These are phyloP conservation scores for Pseudopyricularia javanii DNA, from an alignment of 2,329 filamentous ascomycete species.

Conservation along the genomic window DNA sequence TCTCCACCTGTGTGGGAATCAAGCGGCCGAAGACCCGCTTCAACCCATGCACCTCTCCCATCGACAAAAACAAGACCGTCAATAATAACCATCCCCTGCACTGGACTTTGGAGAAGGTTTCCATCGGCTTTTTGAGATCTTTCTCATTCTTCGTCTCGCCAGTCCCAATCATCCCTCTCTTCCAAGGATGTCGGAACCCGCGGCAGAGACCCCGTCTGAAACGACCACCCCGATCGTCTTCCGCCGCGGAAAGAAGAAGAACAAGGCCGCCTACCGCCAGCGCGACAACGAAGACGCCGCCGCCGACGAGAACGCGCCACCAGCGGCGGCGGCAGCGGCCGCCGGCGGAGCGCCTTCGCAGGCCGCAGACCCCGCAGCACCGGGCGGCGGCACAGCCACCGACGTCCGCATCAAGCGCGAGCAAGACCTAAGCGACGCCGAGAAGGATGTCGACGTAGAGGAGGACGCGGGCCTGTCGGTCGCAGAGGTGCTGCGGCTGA, in stretches of 20 bases:
- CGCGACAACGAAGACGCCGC: conserved; percentile 15
- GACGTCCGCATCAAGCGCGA: conserved; percentile 11
- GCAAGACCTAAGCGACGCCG: neutral
- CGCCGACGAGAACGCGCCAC: neutral
- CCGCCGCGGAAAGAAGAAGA: conserved; percentile 46
- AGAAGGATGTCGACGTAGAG: conserved; percentile 7
- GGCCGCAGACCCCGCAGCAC: neutral
- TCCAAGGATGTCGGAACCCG: neutral
- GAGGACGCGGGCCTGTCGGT: conserved; percentile 29
- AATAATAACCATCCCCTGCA: no score
- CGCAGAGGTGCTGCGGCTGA: conserved; percentile 36
- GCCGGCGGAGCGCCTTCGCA: neutral
- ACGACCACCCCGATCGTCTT: conserved; percentile 30
- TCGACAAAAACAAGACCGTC: no score
- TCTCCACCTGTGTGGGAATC: no score
- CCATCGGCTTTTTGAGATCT: neutral
- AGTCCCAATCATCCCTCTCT: neutral
- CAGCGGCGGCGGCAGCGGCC: conserved; percentile 1
- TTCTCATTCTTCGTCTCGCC: neutral
- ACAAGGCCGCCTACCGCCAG: conserved; percentile 36
- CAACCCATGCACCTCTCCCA: no score
- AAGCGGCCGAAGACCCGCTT: no score
- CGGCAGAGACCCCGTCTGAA: conserved; percentile 5
- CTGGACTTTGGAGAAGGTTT: neutral
- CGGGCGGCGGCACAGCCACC: conserved; percentile 4